phyloP scores from a whole-genome alignment of 2,329 filamentous ascomycete genomes.

The Spiromastix sp. region DNA sequence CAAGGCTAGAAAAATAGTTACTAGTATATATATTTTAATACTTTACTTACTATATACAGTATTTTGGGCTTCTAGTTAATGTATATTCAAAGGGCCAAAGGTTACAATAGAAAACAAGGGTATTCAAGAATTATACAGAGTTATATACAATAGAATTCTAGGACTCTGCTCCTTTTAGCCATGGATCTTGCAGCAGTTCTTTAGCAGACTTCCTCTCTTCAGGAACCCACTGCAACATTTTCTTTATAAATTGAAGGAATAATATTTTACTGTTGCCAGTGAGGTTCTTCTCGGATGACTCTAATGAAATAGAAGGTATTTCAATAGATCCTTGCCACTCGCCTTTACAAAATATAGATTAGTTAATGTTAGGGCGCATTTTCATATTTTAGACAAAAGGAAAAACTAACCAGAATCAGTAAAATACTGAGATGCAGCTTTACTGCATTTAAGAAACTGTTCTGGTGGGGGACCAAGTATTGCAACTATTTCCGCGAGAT shows the following conservation, averaged over 20 bases:
- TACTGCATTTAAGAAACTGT: slow-evolving; percentile 24
- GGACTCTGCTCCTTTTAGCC: too few species aligned
- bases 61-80: too few species aligned
- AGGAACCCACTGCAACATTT: slow-evolving; percentile 20
- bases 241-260: slow-evolving; percentile 20
- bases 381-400: background rate
- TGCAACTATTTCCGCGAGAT: slow-evolving; percentile 28
- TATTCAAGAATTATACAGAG: too few species aligned
- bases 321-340: slow-evolving; percentile 7
- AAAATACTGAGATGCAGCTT: slow-evolving; percentile 13
- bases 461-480: slow-evolving; percentile 27
- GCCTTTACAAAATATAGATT: slow-evolving; percentile 2
- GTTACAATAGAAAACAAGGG: too few species aligned
- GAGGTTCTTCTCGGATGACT: slow-evolving; percentile 16
- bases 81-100: too few species aligned
- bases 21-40: too few species aligned
- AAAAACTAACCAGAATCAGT: slow-evolving; percentile 10
- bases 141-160: too few species aligned
- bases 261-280: slow-evolving; percentile 15
- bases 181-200: slow-evolving; percentile 18
- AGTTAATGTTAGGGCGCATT: background rate
- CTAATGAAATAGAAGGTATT: slow-evolving; percentile 12
- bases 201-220: slow-evolving; percentile 13
- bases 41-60: too few species aligned
- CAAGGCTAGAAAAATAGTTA: too few species aligned